Percentiles rank a stretch among this genome's conserved stretches.
Evolutionary conservation across 805 yeast species (phyloP).

Genomic region (Barnettozyma sucrosica): DNA sequence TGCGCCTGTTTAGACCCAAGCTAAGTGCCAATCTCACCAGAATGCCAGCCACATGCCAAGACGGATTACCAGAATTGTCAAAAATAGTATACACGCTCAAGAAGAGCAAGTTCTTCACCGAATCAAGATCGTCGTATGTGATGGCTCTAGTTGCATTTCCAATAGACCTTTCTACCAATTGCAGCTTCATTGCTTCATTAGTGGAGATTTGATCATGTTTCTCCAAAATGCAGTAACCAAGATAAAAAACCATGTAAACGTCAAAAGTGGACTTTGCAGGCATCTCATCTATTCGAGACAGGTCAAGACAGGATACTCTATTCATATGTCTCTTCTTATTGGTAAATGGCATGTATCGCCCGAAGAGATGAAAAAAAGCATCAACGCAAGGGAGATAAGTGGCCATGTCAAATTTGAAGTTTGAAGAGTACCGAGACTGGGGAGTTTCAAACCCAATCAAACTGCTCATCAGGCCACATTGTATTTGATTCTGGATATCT

Average conservation of each 20-base stretch:
- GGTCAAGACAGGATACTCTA: constrained; percentile 34
- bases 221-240: constrained; percentile 47
- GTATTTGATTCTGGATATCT: background rate
- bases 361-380: constrained; percentile 7
- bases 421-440: background rate
- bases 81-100: constrained; percentile 46
- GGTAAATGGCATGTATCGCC: constrained; percentile 9
- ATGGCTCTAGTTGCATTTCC: constrained; percentile 34
- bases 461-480: background rate
- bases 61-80: constrained; percentile 42
- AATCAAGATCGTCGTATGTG: constrained; percentile 34
- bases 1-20: constrained; percentile 40
- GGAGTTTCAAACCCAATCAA: background rate
- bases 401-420: constrained; percentile 2
- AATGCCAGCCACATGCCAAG: constrained; percentile 49
- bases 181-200: constrained; percentile 35
- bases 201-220: constrained; percentile 33
- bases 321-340: constrained; percentile 20
- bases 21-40: constrained; percentile 39
- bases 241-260: constrained; percentile 46
- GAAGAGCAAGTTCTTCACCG: constrained; percentile 37
- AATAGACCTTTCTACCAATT: constrained; percentile 38
- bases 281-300: constrained; percentile 16
- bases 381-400: constrained; percentile 8
- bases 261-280: constrained; percentile 36